A percentile compares a stretch with the other conserved stretches of the same genome.
phyloP scores from a whole-genome alignment of 306 rosid genomes.

The Echinosophora koreensis region DNA sequence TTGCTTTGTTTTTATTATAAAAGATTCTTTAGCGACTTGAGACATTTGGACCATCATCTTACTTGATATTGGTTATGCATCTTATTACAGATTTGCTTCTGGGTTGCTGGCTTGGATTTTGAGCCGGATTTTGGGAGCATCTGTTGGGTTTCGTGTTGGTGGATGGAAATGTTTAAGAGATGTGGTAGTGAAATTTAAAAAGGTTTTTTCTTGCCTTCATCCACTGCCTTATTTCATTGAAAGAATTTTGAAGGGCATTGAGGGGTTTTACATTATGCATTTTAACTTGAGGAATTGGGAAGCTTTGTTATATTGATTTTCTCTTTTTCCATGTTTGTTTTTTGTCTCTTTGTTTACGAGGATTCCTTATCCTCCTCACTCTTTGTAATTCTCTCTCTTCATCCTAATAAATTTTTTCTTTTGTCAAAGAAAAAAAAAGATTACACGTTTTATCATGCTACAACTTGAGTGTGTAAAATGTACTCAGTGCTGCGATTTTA shows the following conservation, averaged over 20 bases:
- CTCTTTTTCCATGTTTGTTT: background rate
- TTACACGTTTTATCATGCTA: background rate
- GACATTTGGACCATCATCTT: slow-evolving; percentile 33
- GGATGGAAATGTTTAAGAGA: slow-evolving; percentile 97
- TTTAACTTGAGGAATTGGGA: background rate
- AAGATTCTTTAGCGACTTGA: slow-evolving; percentile 11
- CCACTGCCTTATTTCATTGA: slow-evolving; percentile 36
- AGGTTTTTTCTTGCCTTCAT: slow-evolving; percentile 63
- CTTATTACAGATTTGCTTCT: slow-evolving; percentile 79
- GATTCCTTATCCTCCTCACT: background rate
- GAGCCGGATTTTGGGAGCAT: slow-evolving; percentile 86
- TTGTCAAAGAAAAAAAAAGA: too few species aligned
- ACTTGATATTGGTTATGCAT: slow-evolving; percentile 30
- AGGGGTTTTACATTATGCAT: slow-evolving; percentile 30
- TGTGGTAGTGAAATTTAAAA: slow-evolving; percentile 85
- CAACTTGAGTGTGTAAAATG: slow-evolving; percentile 20
- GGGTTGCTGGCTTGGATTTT: slow-evolving; percentile 91
- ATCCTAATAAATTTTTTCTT: background rate
- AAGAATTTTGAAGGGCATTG: slow-evolving; percentile 27
- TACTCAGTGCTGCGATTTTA: slow-evolving; percentile 19
- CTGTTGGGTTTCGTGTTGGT: slow-evolving; percentile 86
- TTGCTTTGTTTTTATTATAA: slow-evolving; percentile 23
- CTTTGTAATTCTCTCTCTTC: background rate
- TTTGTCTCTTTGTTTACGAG: background rate
- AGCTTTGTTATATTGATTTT: background rate